phyloP scores from a whole-genome alignment of 2,329 filamentous ascomycete species.

The Trichophyton equinum region DNA sequence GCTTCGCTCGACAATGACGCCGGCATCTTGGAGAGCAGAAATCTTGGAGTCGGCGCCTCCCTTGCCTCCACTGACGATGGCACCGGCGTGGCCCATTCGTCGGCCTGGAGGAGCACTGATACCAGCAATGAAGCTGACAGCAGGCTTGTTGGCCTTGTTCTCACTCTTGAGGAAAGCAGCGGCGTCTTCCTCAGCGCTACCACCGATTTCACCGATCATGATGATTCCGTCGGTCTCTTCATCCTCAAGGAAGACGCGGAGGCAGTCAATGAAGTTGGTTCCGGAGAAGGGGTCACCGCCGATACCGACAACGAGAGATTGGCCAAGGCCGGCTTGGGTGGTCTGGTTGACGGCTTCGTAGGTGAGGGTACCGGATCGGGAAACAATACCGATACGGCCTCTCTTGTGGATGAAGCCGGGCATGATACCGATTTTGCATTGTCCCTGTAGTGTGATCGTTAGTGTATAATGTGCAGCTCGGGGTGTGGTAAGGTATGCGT shows the following conservation, averaged over 20 bases:
- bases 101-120: constrained; percentile 93
- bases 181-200: constrained; percentile 92
- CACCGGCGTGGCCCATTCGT: constrained; percentile 97
- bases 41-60: constrained; percentile 98
- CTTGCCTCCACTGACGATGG: constrained; percentile 95
- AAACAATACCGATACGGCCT: constrained; percentile 96
- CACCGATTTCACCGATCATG: constrained; percentile 99
- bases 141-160: constrained; percentile 90
- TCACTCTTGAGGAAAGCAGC: constrained; percentile 87
- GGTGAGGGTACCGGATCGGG: constrained; percentile 91
- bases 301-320: constrained; percentile 96
- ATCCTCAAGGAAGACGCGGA: constrained; percentile 92
- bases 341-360: constrained; percentile 99
- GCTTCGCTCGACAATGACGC: constrained; percentile 91
- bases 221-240: constrained; percentile 97
- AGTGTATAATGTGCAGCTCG: background rate
- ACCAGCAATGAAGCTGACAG: constrained; percentile 95
- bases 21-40: constrained; percentile 77
- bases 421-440: constrained; percentile 99
- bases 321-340: constrained; percentile 87
- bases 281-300: constrained; percentile 97
- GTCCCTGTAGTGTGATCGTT: constrained; percentile 44
- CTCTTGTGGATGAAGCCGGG: constrained; percentile 99
- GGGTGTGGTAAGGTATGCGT: constrained; percentile 20
- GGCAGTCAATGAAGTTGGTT: constrained; percentile 99